These are phyloP conservation scores for Fusarium brachygibbosum DNA, from an alignment of 2,329 filamentous ascomycete species.

Conservation along the genomic window DNA sequence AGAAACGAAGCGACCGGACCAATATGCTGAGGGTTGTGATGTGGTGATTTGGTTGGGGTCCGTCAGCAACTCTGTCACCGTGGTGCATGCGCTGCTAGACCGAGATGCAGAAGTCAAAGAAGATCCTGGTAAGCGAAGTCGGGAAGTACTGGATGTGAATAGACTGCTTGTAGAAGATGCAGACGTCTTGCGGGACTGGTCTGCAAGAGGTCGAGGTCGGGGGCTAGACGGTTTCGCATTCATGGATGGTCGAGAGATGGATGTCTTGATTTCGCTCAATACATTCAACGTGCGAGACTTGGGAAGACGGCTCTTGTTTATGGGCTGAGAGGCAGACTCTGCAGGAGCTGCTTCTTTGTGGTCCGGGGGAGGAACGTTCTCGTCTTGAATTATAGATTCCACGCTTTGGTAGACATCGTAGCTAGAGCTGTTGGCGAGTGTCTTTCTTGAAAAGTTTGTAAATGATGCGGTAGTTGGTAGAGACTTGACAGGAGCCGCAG, in stretches of 20 bases:
- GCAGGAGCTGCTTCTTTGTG: constrained; percentile 4
- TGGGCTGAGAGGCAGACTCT: neutral
- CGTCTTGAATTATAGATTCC: constrained; percentile 42
- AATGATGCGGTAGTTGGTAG: constrained; percentile 36
- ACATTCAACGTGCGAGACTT: constrained; percentile 62
- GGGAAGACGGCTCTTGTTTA: constrained; percentile 53
- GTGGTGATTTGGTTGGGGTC: constrained; percentile 54
- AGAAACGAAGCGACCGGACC: constrained; percentile 72
- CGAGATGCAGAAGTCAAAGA: constrained; percentile 39
- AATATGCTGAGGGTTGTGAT: constrained; percentile 67
- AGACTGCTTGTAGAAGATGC: constrained; percentile 41
- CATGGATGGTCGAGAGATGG: constrained; percentile 57
- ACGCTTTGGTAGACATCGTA: constrained; percentile 25
- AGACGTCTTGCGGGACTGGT: constrained; percentile 37
- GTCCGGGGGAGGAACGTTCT: constrained; percentile 46
- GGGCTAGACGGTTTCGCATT: constrained; percentile 35
- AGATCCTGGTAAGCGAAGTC: constrained; percentile 35
- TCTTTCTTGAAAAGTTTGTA: constrained; percentile 22
- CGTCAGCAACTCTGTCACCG: constrained; percentile 27
- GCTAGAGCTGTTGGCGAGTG: constrained; percentile 29
- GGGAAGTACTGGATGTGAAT: constrained; percentile 36
- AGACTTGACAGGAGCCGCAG: constrained; percentile 18
- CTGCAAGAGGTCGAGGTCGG: constrained; percentile 15
- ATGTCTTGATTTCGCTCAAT: constrained; percentile 61
- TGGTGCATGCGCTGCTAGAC: constrained; percentile 34